phyloP scores from a whole-genome alignment of 164 flowering plant genomes.

The Annona cherimola region DNA sequence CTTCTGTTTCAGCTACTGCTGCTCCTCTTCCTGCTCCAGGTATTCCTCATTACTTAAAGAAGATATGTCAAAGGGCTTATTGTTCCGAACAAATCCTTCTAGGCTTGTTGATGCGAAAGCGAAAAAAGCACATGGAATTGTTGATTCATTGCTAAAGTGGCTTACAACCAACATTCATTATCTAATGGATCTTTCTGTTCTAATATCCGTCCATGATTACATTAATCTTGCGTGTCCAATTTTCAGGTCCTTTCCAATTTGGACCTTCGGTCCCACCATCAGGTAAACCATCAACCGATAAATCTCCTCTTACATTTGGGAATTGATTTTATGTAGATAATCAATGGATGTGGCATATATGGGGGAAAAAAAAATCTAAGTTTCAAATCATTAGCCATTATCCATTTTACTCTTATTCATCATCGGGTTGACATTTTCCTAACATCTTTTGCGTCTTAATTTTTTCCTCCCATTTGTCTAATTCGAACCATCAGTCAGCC shows the following conservation, averaged over 20 bases:
- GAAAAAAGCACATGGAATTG: neutral
- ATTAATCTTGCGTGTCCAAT: neutral
- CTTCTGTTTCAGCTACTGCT: slow-evolving; percentile 43
- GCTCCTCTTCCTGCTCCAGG: slow-evolving; percentile 82
- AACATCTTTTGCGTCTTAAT: neutral
- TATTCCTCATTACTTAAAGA: slow-evolving; percentile 13
- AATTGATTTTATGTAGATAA: too few relatives aligned
- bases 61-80: neutral
- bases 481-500: too few relatives aligned
- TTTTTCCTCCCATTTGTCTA: neutral
- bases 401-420: neutral
- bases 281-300: slow-evolving; percentile 21
- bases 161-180: neutral
- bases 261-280: slow-evolving; percentile 39
- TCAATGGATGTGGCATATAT: neutral
- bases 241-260: slow-evolving; percentile 44
- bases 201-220: neutral
- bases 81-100: neutral
- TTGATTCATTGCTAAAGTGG: neutral
- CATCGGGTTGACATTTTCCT: neutral
- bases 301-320: neutral
- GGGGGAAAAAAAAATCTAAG: neutral
- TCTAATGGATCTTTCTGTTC: neutral
- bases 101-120: neutral
- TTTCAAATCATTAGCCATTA: neutral